phyloP scores from a whole-genome alignment of 2,329 filamentous ascomycete species.

The Niveomyces coronatus region DNA sequence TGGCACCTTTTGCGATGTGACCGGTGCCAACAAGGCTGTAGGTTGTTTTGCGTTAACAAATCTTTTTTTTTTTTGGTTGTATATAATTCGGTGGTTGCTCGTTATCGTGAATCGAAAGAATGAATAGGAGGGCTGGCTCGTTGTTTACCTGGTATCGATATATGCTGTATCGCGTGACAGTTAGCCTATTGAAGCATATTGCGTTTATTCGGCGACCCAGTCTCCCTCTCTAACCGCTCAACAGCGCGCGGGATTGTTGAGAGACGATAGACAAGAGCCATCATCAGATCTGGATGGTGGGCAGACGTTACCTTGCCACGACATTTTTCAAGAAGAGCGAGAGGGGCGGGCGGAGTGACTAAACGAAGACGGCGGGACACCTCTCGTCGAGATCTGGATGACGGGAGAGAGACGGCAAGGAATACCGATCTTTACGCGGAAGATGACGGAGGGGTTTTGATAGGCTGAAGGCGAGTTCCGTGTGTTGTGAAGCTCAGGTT shows the following conservation, averaged over 20 bases:
- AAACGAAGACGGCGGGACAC: too few relatives aligned
- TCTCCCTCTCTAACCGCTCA: background rate
- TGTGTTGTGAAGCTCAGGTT: too few relatives aligned
- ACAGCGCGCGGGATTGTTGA: too few relatives aligned
- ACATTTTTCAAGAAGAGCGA: too few relatives aligned
- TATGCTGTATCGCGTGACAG: slow-evolving; percentile 30
- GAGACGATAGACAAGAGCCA: slow-evolving; percentile 12
- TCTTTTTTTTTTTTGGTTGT: too few relatives aligned
- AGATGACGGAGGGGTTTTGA: too few relatives aligned
- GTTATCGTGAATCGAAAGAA: too few relatives aligned
- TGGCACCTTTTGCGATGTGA: slow-evolving; percentile 74
- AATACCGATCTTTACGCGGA: background rate
- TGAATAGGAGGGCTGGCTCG: background rate
- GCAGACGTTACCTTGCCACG: slow-evolving; percentile 58
- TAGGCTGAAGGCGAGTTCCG: too few relatives aligned
- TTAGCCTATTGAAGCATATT: slow-evolving; percentile 11
- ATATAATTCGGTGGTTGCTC: too few relatives aligned
- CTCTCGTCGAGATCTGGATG: too few relatives aligned
- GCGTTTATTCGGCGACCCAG: slow-evolving; percentile 15
- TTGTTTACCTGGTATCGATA: slow-evolving; percentile 38
- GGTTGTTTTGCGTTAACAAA: slow-evolving; percentile 13
- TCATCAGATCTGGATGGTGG: slow-evolving; percentile 11
- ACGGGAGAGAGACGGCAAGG: slow-evolving; percentile 4
- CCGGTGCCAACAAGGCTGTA: slow-evolving; percentile 67
- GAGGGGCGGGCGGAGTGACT: too few relatives aligned